phyloP scores from a whole-genome alignment of 495 filamentous ascomycete genomes.

The Penicillium cataractarum region DNA sequence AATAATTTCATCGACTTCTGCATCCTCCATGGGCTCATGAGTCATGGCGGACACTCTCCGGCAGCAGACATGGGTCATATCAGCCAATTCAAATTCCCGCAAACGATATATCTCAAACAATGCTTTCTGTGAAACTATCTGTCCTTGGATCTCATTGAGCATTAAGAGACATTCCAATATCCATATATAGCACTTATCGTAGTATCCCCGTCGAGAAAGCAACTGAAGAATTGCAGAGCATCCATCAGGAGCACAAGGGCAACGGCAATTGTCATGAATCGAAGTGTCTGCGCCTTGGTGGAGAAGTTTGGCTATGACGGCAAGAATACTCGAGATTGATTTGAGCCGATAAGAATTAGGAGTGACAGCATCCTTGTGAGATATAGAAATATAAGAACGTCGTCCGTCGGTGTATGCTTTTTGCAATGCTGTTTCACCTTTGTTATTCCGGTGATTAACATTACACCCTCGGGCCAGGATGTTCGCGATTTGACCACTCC shows the following conservation, averaged over 20 bases:
- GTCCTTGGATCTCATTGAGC: not conserved
- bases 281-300: not conserved
- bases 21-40: not conserved
- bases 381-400: not conserved
- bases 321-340: not conserved
- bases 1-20: slow-evolving; percentile 5
- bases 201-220: not conserved
- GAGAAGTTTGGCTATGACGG: not conserved
- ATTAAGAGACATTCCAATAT: not conserved
- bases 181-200: not conserved
- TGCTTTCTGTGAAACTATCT: not conserved
- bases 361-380: not conserved
- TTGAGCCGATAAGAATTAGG: too few relatives aligned
- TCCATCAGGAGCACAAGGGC: not conserved
- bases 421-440: not conserved
- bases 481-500: too few relatives aligned
- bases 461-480: not conserved
- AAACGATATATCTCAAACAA: not conserved
- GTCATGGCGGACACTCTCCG: not conserved
- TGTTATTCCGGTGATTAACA: not conserved
- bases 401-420: not conserved
- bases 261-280: not conserved
- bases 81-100: not conserved
- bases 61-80: slow-evolving; percentile 6
- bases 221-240: not conserved